Base-by-base conservation (phyloP, 1,284 basidiomycete genomes). In the Cutaneotrichosporon sp. region DNA sequence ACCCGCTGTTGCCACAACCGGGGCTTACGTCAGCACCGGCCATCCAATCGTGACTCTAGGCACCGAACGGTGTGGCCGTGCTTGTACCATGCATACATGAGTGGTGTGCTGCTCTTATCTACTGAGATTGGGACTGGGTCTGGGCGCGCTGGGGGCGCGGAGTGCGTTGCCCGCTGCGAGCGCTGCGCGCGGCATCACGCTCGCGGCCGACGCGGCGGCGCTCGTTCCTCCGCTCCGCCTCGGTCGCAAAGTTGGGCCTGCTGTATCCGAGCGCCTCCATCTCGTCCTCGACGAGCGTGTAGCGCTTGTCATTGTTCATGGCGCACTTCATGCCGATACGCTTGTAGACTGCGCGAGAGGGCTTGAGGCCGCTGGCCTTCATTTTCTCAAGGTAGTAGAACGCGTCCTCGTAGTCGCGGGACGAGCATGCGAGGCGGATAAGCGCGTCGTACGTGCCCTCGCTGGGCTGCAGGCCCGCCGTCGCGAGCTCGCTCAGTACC, bases 321-420 rank as follows among this genome's bases (percentile, higher is more conserved):
- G 83, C 70, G 64, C 86, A 89, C 66, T 80, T 84, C 45, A 77
- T 74, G 40, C 84, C 75, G 53, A 92, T 75, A 1, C 76, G 72
- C 34, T 80, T 77, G 73, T 91, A 92, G n/a, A 84, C 71, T 1
- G 63, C 61, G 36, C 68, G 63, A 1, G 81, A 70, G 2, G 88
- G 88, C 34, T 77, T 68, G 67, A 82, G 77, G 13, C 78, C 78
- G 44, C 79, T 79, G 0, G 77, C 73, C 72, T 91, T 90, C 85
- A 89, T 87, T 76, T 88, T 85, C 68, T 91, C 88, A 30, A 92
- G 80, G 70, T 87, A 90, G 71, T 83, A 85, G 76, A 92, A 92
- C 0, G 88, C 88, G 63, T 89, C 86, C 66, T 91, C 88, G 71
- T 90, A 92, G 3, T 76, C 78, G 13, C 79, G 68, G 64, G 88